Base-by-base conservation (phyloP, 176 grass and related monocot species). In the Oryza coarctata region DNA sequence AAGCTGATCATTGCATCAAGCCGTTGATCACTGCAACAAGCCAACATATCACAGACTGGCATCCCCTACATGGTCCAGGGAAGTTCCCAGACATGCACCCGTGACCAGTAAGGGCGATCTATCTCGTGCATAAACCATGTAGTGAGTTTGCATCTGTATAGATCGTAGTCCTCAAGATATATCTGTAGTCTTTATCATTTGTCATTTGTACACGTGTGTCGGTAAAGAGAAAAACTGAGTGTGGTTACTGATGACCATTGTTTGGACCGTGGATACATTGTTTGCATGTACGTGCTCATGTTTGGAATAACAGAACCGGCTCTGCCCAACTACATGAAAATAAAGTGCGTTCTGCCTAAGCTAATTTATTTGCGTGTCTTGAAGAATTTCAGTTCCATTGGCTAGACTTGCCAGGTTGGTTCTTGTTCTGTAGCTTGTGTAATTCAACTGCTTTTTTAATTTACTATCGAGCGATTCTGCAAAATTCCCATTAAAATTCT, bases 1-100 rank as follows among this genome's bases (percentile, higher is more conserved):
- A 43, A 77, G n/a, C n/a, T n/a, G n/a, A n/a, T n/a, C n/a, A n/a
- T n/a, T n/a, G n/a, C n/a, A n/a, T n/a, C n/a, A 33, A 33, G 4
- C 32, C n/a, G 26, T 30, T 43, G 20, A 44, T 76, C 76, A 58
- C 34, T 32, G 68, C 63, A 65, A 66, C 36, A 70, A 63, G 62
- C 50, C 71, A 47, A 58, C 27, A n/a, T 41, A 11, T n/a, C 12
- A 40, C 6, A 22, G 20, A 72, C 0, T 0, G 17, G 71, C 11
- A 7, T 57, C 12, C 82, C 34, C 65, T 81, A 82, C 65, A 39
- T 81, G 50, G 65, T 62, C 81, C 86, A 85, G 65, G 83, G 58
- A 82, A 85, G 83, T 65, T 77, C 33, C 20, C 57, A 65, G 22
- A 70, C 33, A 76, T 85, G 87, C 72, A 63, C 82, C 78, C 81